Base-by-base conservation (phyloP, 2,329 filamentous ascomycete genomes). In the Diaporthe vexans region DNA sequence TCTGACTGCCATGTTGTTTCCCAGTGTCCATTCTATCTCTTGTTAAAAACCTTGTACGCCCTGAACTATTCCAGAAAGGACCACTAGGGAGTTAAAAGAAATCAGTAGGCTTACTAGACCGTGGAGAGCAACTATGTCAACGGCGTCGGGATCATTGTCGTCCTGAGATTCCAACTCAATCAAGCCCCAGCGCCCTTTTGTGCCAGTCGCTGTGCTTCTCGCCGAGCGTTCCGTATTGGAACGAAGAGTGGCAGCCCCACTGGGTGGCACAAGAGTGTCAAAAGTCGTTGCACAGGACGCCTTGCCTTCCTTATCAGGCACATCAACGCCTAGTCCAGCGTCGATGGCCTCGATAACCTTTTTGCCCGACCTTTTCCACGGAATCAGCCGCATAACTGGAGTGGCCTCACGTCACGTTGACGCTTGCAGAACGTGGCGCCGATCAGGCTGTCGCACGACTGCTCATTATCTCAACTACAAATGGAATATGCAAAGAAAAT, bases 81-180 rank as follows among this genome's bases (percentile, higher is more conserved):
- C 8, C n/a, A 51, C 11, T 0, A 51, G 46, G 21, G 1, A n/a
- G 46, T 11, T 2, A 10, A n/a, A 9, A 21, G 46, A 51, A 51
- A n/a, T 11, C 19, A 51, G 19, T 10, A 9, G 19, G 10, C 46
- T 51, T 51, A 51, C 46, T 11, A 51, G n/a, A n/a, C 71, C 71
- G 40, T 73, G 71, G 4, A 73, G 26, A 26, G 71, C 71, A 19
- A 70, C 63, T 19, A 73, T 70, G n/a, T 73, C 71, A 26, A 73
- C 40, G 10, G 59, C 59, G 10, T 73, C 63, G 29, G 48, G 48
- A 33, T 73, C 71, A 37, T 59, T 73, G 21, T 73, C 61, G 4
- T 61, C 40, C 37, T 71, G 69, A 40, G 40, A 21, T n/a, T 71
- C 69, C 56, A 71, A 40, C 21, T 59, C 33, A 15, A 58, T 51